Percentiles rank a stretch among this genome's conserved stretches.
Conservation (phyloP, 106 monocot genomes). For the Apostasia ramifera region DNA sequence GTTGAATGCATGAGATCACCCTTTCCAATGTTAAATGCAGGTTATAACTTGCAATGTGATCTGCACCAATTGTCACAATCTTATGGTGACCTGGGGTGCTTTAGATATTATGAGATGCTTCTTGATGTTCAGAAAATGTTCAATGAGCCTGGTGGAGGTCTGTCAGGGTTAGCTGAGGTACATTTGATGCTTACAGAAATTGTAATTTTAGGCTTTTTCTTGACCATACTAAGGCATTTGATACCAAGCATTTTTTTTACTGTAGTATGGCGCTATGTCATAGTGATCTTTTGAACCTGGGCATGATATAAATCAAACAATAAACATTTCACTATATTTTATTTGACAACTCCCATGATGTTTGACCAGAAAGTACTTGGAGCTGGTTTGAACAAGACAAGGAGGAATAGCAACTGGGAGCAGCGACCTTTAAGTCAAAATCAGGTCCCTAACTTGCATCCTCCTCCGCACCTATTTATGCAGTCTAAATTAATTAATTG, state of each 20-base stretch:
- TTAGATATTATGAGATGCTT: slow-evolving; percentile 78
- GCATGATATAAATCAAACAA: too few species aligned
- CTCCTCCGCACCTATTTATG: too few species aligned
- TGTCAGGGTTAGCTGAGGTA: slow-evolving; percentile 88
- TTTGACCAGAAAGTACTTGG: slow-evolving; percentile 72
- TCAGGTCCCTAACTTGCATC: slow-evolving; percentile 41
- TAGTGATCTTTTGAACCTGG: too few species aligned
- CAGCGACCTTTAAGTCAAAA: slow-evolving; percentile 79
- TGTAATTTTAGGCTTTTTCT: too few species aligned
- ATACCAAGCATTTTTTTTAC: too few species aligned
- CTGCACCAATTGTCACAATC: slow-evolving; percentile 76
- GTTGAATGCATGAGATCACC: neutral
- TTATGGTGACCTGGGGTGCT: slow-evolving; percentile 87
- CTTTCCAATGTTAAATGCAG: slow-evolving; percentile 23
- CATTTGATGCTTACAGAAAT: neutral
- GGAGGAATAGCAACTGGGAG: slow-evolving; percentile 98
- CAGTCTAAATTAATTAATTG: too few species aligned
- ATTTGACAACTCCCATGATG: neutral
- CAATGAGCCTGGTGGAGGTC: slow-evolving; percentile 68
- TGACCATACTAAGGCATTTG: too few species aligned
- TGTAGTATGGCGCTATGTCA: too few species aligned
- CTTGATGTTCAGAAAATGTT: slow-evolving; percentile 93
- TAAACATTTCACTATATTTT: neutral
- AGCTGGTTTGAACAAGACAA: slow-evolving; percentile 95
- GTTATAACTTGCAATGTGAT: slow-evolving; percentile 96